Evolutionary conservation across 2,329 filamentous ascomycete species (phyloP).

Genomic region (Nigrospora sphaerica): DNA sequence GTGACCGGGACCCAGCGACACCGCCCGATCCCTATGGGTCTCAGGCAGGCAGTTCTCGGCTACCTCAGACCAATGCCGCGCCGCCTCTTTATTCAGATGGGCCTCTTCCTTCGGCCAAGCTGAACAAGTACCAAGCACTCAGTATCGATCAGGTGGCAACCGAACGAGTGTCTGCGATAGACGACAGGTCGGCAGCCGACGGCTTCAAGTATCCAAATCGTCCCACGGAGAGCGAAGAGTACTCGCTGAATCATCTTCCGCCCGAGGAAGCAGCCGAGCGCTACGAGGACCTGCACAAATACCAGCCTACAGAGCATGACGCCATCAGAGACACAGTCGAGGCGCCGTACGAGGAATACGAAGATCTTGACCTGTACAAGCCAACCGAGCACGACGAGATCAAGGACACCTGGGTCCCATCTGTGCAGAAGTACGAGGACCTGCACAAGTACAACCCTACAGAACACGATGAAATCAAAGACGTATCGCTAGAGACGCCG

Average conservation of each 20-base stretch:
- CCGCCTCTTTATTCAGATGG: constrained; percentile 23
- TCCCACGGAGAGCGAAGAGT: constrained; percentile 17
- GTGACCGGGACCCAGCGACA: constrained; percentile 16
- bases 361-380: constrained; percentile 1
- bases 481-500: neutral
- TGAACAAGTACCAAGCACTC: constrained; percentile 25
- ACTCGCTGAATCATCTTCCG: constrained; percentile 22
- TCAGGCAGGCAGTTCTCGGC: constrained; percentile 21
- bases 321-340: constrained; percentile 10
- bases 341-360: constrained; percentile 1
- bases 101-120: constrained; percentile 25
- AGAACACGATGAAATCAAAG: neutral
- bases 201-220: no score
- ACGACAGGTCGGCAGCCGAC: no score
- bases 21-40: constrained; percentile 26
- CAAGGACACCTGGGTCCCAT: constrained; percentile 9
- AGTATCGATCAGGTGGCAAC: constrained; percentile 20
- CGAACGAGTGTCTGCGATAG: neutral
- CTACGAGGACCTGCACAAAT: constrained; percentile 21
- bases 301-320: constrained; percentile 12
- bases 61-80: constrained; percentile 8
- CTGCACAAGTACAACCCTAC: constrained; percentile 1
- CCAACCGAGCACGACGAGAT: constrained; percentile 1
- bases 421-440: neutral
- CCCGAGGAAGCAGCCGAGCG: constrained; percentile 18